A percentile compares a stretch with the other conserved stretches of the same genome.
phyloP scores from a whole-genome alignment of 139 green algal species.

The Chlamydomonas sp. region DNA sequence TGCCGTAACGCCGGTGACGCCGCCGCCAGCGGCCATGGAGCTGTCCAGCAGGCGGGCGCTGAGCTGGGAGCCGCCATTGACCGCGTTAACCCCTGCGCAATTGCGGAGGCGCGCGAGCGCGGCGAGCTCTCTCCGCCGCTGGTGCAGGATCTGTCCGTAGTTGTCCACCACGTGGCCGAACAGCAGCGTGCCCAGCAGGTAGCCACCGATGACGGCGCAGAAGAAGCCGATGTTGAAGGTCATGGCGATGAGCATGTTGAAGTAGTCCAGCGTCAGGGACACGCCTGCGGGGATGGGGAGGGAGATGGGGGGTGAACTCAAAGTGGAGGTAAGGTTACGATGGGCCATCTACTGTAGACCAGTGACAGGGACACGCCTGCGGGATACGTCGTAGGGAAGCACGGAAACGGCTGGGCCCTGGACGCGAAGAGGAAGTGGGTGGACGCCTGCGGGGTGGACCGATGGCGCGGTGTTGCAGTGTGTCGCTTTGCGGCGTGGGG shows the following conservation, averaged over 20 bases:
- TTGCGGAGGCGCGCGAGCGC: neutral
- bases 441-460: no score
- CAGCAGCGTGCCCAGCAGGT: constrained; percentile 49
- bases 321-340: no score
- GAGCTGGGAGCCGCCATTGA: no score
- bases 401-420: neutral
- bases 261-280: constrained; percentile 54
- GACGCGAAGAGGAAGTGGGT: no score
- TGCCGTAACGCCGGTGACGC: no score
- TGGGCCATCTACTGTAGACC: neutral
- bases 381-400: neutral
- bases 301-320: no score
- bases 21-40: no score
- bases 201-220: constrained; percentile 57
- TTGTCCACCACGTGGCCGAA: constrained; percentile 49
- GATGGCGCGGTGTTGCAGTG: no score
- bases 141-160: constrained; percentile 30
- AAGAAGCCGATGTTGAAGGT: constrained; percentile 73
- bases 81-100: no score
- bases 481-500: no score
- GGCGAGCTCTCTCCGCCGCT: neutral
- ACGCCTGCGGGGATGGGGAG: neutral
- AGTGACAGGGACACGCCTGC: neutral
- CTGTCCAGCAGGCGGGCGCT: no score
- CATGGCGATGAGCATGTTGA: constrained; percentile 69